Evolutionary conservation across 768 basidiomycete species (phyloP).

Genomic region (Cantharellus cinnabarinus): DNA sequence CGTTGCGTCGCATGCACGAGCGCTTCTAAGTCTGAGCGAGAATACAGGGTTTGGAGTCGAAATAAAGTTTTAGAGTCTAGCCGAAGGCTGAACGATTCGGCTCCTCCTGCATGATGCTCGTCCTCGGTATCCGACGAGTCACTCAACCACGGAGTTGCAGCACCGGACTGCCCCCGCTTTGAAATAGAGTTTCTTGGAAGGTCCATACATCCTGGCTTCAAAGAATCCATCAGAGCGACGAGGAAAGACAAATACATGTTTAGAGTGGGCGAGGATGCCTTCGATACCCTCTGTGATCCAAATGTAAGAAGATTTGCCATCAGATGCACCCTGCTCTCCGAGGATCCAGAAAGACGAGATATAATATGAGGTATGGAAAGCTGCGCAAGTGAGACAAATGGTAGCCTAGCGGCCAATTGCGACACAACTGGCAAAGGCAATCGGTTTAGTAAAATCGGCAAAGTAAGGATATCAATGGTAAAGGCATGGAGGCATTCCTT

Average conservation of each 20-base stretch:
- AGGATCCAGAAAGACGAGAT: neutral
- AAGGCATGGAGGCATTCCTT: conserved; percentile 22
- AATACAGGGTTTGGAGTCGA: conserved; percentile 38
- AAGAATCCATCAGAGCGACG: conserved; percentile 18
- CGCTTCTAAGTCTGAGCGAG: conserved; percentile 17
- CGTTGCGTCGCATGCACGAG: conserved; percentile 23
- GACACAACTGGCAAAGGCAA: conserved; percentile 42
- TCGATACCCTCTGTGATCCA: conserved; percentile 36
- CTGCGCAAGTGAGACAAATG: conserved; percentile 24
- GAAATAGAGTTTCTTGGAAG: neutral
- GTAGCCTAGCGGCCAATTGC: conserved; percentile 42
- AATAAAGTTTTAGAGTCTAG: conserved; percentile 41
- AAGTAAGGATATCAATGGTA: conserved; percentile 37
- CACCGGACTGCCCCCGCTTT: neutral
- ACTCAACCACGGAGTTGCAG: neutral
- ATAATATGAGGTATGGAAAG: conserved; percentile 8
- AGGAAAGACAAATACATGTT: conserved; percentile 34
- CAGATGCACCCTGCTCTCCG: conserved; percentile 25
- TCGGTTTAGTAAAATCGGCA: conserved; percentile 63
- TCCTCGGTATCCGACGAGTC: neutral
- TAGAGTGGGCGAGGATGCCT: conserved; percentile 26
- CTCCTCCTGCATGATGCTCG: neutral
- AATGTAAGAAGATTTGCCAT: conserved; percentile 55
- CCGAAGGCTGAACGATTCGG: conserved; percentile 18
- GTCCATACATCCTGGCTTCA: conserved; percentile 3